These are phyloP conservation scores for Rubroboletus satanas DNA, from an alignment of 768 basidiomycete genomes.

Conservation along the genomic window DNA sequence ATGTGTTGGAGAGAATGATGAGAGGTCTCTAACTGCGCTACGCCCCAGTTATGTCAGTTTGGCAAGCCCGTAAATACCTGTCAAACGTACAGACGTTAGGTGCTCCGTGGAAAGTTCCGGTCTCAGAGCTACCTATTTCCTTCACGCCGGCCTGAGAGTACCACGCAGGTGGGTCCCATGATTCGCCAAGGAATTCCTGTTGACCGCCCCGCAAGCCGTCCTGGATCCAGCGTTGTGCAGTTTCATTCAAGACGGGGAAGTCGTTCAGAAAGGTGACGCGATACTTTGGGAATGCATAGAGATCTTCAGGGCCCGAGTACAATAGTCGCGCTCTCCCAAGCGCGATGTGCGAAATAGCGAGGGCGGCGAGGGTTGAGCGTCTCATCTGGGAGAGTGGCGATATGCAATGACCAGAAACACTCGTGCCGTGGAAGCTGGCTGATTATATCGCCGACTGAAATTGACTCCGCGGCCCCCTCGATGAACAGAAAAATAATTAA, in stretches of 20 bases:
- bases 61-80: constrained; percentile 6
- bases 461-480: constrained; percentile 29
- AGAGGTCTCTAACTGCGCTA: constrained; percentile 24
- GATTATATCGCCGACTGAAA: constrained; percentile 35
- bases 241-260: constrained; percentile 68
- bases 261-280: constrained; percentile 75
- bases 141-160: constrained; percentile 41
- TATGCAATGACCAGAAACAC: neutral
- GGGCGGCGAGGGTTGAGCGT: constrained; percentile 11
- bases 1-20: constrained; percentile 66
- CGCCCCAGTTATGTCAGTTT: constrained; percentile 12
- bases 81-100: constrained; percentile 38
- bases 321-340: constrained; percentile 36
- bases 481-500: neutral
- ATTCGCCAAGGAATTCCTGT: constrained; percentile 69
- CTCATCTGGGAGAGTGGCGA: constrained; percentile 11
- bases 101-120: constrained; percentile 25
- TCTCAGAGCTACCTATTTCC: constrained; percentile 57
- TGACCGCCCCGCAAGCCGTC: constrained; percentile 73
- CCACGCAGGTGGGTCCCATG: constrained; percentile 43
- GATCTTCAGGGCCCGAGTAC: constrained; percentile 76
- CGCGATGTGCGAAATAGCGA: constrained; percentile 16
- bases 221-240: constrained; percentile 70
- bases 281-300: constrained; percentile 79
- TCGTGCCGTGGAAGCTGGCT: constrained; percentile 18